phyloP scores from a whole-genome alignment of 164 flowering plant species.

The Aristolochia californica region DNA sequence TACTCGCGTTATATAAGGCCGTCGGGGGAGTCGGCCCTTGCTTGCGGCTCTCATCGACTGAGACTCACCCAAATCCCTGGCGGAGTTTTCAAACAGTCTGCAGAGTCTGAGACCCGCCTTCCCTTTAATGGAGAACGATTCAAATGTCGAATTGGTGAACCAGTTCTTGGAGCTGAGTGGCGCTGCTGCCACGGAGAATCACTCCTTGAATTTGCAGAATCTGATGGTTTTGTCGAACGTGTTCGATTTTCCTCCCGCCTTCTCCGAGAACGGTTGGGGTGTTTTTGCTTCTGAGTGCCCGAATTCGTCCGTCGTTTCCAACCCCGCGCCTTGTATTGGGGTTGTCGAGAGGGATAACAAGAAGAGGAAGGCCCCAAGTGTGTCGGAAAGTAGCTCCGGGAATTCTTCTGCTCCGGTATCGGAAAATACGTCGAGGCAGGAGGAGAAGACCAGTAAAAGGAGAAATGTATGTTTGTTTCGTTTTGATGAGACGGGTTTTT shows the following conservation, averaged over 20 bases:
- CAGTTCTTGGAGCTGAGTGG: conserved; percentile 12
- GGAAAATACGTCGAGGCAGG: conserved; percentile 6
- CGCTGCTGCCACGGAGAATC: conserved; percentile 10
- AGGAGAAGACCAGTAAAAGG: conserved; percentile 7
- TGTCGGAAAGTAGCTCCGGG: conserved; percentile 23
- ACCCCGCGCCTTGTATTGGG: conserved; percentile 8
- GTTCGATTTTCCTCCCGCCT: not conserved
- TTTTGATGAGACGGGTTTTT: too few species aligned
- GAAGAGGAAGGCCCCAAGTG: conserved; percentile 15
- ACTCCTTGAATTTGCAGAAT: not conserved
- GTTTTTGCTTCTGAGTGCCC: conserved; percentile 3
- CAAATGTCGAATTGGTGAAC: conserved; percentile 25
- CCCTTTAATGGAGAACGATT: conserved; percentile 18
- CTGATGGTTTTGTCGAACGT: not conserved
- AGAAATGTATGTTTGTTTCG: conserved; percentile 15
- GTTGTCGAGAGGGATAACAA: conserved; percentile 10
- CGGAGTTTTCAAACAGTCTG: conserved; percentile 15
- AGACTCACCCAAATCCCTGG: conserved; percentile 22
- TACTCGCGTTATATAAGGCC: conserved; percentile 6
- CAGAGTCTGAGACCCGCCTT: conserved; percentile 17
- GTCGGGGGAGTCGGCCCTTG: not conserved
- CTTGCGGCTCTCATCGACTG: too few species aligned
- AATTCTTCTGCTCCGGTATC: conserved; percentile 13
- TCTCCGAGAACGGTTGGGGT: not conserved
- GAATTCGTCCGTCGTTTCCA: conserved; percentile 11